Evolutionary conservation across 345 rosid species (phyloP).

Genomic region (Rhodamnia argentea): DNA sequence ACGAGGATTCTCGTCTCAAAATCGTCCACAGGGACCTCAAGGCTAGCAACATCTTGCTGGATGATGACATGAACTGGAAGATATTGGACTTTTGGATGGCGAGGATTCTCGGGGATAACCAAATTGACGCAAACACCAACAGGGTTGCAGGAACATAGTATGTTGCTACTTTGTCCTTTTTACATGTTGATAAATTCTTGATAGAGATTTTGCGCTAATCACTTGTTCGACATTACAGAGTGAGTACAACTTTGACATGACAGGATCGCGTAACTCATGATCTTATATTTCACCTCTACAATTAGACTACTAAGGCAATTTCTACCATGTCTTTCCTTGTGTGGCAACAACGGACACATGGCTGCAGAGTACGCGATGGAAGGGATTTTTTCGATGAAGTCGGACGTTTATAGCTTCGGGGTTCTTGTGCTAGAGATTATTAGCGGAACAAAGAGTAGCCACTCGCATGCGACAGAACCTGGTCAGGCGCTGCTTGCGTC

Average conservation of each 20-base stretch:
- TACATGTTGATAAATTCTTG: too few species aligned
- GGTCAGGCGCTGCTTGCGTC: neutral
- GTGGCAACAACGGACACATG: neutral
- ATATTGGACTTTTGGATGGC: neutral
- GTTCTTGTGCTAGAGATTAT: neutral
- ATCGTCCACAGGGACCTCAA: neutral
- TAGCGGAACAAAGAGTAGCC: neutral
- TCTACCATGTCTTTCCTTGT: neutral
- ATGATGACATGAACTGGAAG: neutral
- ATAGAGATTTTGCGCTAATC: neutral
- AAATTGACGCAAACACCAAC: neutral
- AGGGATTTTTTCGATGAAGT: neutral
- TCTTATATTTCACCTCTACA: neutral
- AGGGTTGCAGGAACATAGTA: neutral
- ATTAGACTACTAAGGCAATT: neutral
- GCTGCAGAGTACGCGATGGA: neutral
- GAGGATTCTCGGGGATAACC: neutral
- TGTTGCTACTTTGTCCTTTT: neutral
- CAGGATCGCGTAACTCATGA: neutral
- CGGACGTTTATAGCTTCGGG: neutral
- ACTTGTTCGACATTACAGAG: too few species aligned
- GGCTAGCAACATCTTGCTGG: neutral
- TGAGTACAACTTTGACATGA: neutral
- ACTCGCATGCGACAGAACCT: neutral
- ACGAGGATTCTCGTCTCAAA: neutral